A percentile compares a stretch with the other conserved stretches of the same genome.
Evolutionary conservation across 2,329 filamentous ascomycete genomes (phyloP).

Genomic region (Aureobasidium sp.): DNA sequence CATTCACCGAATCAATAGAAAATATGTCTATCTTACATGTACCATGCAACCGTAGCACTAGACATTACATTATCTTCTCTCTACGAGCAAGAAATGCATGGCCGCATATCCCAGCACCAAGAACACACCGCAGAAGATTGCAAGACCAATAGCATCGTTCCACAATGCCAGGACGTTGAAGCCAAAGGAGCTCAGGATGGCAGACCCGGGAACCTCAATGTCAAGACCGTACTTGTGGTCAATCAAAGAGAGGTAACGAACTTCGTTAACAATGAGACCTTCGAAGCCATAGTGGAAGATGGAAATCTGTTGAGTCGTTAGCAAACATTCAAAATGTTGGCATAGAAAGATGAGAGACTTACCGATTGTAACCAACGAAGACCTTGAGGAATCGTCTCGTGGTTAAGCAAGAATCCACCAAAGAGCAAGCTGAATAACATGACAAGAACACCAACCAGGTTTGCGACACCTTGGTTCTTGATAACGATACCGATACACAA

Average conservation of each 20-base stretch:
- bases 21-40: not conserved
- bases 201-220: constrained; percentile 90
- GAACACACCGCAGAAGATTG: constrained; percentile 73
- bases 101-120: constrained; percentile 81
- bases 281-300: constrained; percentile 99
- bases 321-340: not conserved
- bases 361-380: constrained; percentile 83
- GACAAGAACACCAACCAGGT: constrained; percentile 85
- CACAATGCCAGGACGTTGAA: constrained; percentile 84
- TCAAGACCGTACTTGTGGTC: constrained; percentile 95
- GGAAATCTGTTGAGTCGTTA: constrained; percentile 51
- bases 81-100: constrained; percentile 89
- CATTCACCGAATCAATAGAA: not conserved
- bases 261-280: constrained; percentile 94
- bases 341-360: constrained; percentile 30
- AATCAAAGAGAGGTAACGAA: constrained; percentile 77
- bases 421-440: constrained; percentile 98
- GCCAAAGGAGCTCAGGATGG: constrained; percentile 89
- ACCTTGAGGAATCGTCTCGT: constrained; percentile 79
- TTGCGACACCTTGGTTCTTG: constrained; percentile 84
- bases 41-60: not conserved
- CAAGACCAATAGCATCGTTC: constrained; percentile 75
- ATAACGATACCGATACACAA: constrained; percentile 95
- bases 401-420: constrained; percentile 87
- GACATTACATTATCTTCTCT: constrained; percentile 58